Evolutionary conservation across 345 rosid genomes (phyloP).

Genomic region (Corchorus capsularis): DNA sequence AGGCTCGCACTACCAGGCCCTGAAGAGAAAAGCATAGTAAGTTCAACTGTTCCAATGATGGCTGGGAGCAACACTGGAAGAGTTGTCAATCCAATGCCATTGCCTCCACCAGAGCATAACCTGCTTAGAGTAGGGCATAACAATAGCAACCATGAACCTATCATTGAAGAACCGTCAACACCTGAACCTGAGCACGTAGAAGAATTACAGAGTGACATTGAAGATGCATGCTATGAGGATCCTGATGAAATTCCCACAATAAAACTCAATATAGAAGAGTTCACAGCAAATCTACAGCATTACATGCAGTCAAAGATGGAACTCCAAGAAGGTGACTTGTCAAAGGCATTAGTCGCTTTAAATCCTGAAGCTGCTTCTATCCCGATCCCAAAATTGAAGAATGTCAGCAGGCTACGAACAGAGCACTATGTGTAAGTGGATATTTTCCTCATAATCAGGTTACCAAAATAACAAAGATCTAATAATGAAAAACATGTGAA

Average conservation of each 20-base stretch:
- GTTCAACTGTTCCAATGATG: conserved; percentile 38
- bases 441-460: conserved; percentile 18
- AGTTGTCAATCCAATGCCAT: conserved; percentile 42
- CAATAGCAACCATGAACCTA: conserved; percentile 51
- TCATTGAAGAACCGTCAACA: conserved; percentile 83
- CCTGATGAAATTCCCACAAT: conserved; percentile 86
- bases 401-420: conserved; percentile 77
- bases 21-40: conserved; percentile 61
- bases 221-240: conserved; percentile 63
- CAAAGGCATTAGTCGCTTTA: conserved; percentile 88
- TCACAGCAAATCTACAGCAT: conserved; percentile 55
- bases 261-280: conserved; percentile 61
- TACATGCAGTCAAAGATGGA: conserved; percentile 68
- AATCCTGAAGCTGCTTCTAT: conserved; percentile 58
- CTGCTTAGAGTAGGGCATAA: conserved; percentile 23
- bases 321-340: conserved; percentile 73
- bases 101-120: conserved; percentile 45
- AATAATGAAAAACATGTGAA: conserved; percentile 3
- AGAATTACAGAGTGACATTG: conserved; percentile 63
- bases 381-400: conserved; percentile 77
- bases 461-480: not conserved
- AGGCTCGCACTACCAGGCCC: conserved; percentile 88
- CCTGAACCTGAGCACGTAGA: conserved; percentile 60
- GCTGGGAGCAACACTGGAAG: conserved; percentile 36
- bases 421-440: conserved; percentile 96